These are phyloP conservation scores for Fusarium falciforme DNA, from an alignment of 2,329 filamentous ascomycete genomes.

Conservation along the genomic window DNA sequence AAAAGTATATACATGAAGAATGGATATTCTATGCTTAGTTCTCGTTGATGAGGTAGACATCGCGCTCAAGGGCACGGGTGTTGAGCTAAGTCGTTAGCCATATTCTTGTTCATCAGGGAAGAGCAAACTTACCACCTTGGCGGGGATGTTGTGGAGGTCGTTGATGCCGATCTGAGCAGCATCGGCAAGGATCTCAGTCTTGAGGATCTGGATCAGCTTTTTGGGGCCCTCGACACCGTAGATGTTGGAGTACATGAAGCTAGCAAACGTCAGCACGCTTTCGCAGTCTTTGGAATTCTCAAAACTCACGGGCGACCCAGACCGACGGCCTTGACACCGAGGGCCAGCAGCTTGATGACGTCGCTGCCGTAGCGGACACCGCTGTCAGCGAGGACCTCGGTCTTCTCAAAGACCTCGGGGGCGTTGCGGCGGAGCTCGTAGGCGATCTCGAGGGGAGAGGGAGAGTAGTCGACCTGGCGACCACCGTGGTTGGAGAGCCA, in stretches of 20 bases:
- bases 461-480: slow-evolving; percentile 53
- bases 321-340: slow-evolving; percentile 55
- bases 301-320: slow-evolving; percentile 53
- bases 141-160: slow-evolving; percentile 40
- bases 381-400: slow-evolving; percentile 53
- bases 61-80: slow-evolving; percentile 40
- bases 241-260: slow-evolving; percentile 62
- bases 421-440: slow-evolving; percentile 51
- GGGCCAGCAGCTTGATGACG: slow-evolving; percentile 53
- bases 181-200: slow-evolving; percentile 56
- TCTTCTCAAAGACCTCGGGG: slow-evolving; percentile 50
- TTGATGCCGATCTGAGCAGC: slow-evolving; percentile 49
- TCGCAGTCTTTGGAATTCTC: accelerated
- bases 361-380: slow-evolving; percentile 54
- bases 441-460: slow-evolving; percentile 40
- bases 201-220: slow-evolving; percentile 59
- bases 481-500: slow-evolving; percentile 57
- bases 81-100: slow-evolving; percentile 31
- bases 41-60: slow-evolving; percentile 39
- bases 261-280: background rate
- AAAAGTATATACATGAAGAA: background rate
- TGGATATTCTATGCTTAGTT: slow-evolving; percentile 7
- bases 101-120: background rate
- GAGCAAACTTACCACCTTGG: slow-evolving; percentile 31
- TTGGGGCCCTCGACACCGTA: slow-evolving; percentile 61